A percentile compares a stretch with the other conserved stretches of the same genome.
Evolutionary conservation across 441 rosid genomes (phyloP).

Genomic region (Erodium texanum): DNA sequence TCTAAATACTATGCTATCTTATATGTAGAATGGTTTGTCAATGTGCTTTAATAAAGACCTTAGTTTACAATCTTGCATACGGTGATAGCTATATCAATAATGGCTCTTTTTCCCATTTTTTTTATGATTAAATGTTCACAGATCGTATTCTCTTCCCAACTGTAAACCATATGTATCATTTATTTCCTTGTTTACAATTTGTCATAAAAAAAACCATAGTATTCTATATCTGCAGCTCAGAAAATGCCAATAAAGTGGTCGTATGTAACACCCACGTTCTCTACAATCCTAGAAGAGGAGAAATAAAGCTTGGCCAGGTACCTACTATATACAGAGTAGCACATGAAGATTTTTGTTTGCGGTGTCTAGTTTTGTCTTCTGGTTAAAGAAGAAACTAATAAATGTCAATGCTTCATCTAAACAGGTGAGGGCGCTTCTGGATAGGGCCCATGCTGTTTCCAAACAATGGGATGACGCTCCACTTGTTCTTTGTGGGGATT

Average conservation of each 20-base stretch:
- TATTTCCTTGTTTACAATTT: constrained; percentile 1
- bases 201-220: constrained; percentile 11
- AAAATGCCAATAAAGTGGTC: constrained; percentile 45
- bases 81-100: not conserved
- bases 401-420: constrained; percentile 13
- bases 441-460: constrained; percentile 68
- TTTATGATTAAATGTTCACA: not conserved
- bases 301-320: constrained; percentile 96
- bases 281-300: constrained; percentile 93
- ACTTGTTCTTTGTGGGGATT: constrained; percentile 90
- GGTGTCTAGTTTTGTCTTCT: not conserved
- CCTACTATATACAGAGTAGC: constrained; percentile 15
- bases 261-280: constrained; percentile 89
- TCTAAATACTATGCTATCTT: not conserved
- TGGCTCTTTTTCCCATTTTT: not conserved
- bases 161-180: not conserved
- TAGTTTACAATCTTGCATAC: not conserved
- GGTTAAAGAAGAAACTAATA: constrained; percentile 2
- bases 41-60: not conserved
- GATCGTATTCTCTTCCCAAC: not conserved
- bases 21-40: not conserved
- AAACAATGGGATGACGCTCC: constrained; percentile 77
- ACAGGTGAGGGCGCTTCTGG: constrained; percentile 74
- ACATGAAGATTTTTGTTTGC: not conserved
- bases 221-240: constrained; percentile 42